These are phyloP conservation scores for Metschnikowia gelsemii DNA, from an alignment of 805 yeast species.

Conservation along the genomic window DNA sequence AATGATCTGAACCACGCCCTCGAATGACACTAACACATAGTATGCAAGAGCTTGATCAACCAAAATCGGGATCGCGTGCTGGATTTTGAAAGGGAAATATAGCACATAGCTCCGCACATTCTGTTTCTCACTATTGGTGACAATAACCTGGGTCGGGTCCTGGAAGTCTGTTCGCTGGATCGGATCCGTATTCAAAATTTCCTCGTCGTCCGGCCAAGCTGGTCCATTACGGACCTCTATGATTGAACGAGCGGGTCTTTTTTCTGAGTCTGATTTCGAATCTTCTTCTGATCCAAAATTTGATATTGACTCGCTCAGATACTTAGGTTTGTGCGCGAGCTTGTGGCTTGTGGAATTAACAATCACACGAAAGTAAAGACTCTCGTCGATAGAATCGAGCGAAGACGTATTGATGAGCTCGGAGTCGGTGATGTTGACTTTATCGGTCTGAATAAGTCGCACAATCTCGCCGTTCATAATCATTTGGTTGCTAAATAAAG, in stretches of 20 bases:
- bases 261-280: not conserved
- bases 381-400: slow-evolving; percentile 36
- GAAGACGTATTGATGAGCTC: slow-evolving; percentile 29
- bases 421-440: slow-evolving; percentile 17
- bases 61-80: slow-evolving; percentile 44
- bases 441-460: slow-evolving; percentile 26
- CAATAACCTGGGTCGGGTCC: slow-evolving; percentile 45
- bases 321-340: not conserved
- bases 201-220: slow-evolving; percentile 42
- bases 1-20: slow-evolving; percentile 52
- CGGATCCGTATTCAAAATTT: slow-evolving; percentile 31
- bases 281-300: not conserved
- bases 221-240: slow-evolving; percentile 46
- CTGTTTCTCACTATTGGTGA: slow-evolving; percentile 39
- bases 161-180: slow-evolving; percentile 45
- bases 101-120: slow-evolving; percentile 34
- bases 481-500: slow-evolving; percentile 34
- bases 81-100: slow-evolving; percentile 48
- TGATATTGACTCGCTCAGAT: not conserved
- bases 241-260: slow-evolving; percentile 22
- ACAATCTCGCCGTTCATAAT: slow-evolving; percentile 33
- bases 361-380: slow-evolving; percentile 37
- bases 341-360: slow-evolving; percentile 33
- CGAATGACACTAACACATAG: slow-evolving; percentile 57
- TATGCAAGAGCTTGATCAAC: slow-evolving; percentile 35